Evolutionary conservation across 2,329 filamentous ascomycete species (phyloP), one percentile per base, ranked within the genome.

Genomic region (Berkeleyomyces basicola): DNA sequence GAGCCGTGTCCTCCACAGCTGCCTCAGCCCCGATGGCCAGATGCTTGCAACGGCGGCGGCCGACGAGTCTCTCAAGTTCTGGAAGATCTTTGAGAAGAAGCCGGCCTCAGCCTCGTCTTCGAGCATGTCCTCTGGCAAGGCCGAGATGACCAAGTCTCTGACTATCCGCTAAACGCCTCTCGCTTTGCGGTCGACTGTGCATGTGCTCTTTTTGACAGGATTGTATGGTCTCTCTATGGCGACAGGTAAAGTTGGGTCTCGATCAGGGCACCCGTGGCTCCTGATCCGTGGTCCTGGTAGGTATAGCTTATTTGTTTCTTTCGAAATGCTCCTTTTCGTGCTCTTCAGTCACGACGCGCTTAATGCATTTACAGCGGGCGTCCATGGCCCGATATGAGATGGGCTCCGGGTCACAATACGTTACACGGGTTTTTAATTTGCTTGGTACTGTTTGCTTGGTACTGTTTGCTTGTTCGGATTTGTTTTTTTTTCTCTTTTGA

Each of bases 31-130:
- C 2, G 93, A 99, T 71, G 93, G 93, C 61, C 93, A 99, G 78
- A 96, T 96, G 84, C 83, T 99, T 63, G 93, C 93, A 59, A 99
- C 93, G 60, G 92, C 93, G 65, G 86, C 92, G 69, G 91, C 92
- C 44, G 93, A 99, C 70, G 93, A 99, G 80, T 92, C 87, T 71
- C 81, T 99, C 74, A 99, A 99, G 79, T 99, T 99, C 81, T 99
- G 93, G 93, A 99, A 99, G 84, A 82, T 99, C 69, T 99, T 99
- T 71, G 93, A 99, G 82, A 96, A 96, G 83, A 97, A 96, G 83
- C 79, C 91, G 16, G 90, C 90, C 62, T 78, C 82, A 64, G 77
- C 82, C 65, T 82, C 85, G 60, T 82, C 83, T 58, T 79, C 82
- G 68, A 81, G 85, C 64, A 84, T 84, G 66, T 78, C 86, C 65